Evolutionary conservation across 2,329 filamentous ascomycete species (phyloP).

Genomic region (Neonectria neomacrospora): DNA sequence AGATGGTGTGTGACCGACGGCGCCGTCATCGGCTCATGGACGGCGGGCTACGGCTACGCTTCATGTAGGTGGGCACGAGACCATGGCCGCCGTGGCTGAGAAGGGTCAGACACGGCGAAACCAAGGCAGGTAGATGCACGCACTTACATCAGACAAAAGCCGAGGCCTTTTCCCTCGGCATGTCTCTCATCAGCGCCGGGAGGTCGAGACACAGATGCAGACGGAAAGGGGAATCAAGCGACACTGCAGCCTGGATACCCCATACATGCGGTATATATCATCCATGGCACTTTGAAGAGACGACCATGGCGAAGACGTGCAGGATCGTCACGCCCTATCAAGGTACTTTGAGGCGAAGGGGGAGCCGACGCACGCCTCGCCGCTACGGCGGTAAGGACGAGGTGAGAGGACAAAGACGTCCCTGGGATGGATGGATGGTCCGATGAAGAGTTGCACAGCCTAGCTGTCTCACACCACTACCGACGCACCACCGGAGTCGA

Average conservation of each 20-base stretch:
- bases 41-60: background rate
- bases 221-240: background rate
- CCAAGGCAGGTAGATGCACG: background rate
- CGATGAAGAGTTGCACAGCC: conserved; percentile 23
- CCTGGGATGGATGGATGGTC: conserved; percentile 20
- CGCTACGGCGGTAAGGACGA: conserved; percentile 18
- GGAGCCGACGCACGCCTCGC: background rate
- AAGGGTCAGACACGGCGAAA: background rate
- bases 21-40: conserved; percentile 13
- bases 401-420: conserved; percentile 14
- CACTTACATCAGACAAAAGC: background rate
- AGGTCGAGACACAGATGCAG: background rate
- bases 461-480: conserved; percentile 25
- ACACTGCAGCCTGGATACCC: background rate
- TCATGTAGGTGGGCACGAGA: conserved; percentile 19
- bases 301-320: background rate
- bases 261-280: background rate
- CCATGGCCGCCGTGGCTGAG: conserved; percentile 12
- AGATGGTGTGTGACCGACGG: conserved; percentile 9
- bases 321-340: conserved; percentile 1
- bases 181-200: background rate
- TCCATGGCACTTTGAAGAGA: background rate
- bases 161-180: background rate
- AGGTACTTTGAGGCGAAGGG: background rate
- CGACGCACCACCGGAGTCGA: conserved; percentile 3